Evolutionary conservation across 345 rosid species (phyloP).

Genomic region (Citrus cavaleriei): DNA sequence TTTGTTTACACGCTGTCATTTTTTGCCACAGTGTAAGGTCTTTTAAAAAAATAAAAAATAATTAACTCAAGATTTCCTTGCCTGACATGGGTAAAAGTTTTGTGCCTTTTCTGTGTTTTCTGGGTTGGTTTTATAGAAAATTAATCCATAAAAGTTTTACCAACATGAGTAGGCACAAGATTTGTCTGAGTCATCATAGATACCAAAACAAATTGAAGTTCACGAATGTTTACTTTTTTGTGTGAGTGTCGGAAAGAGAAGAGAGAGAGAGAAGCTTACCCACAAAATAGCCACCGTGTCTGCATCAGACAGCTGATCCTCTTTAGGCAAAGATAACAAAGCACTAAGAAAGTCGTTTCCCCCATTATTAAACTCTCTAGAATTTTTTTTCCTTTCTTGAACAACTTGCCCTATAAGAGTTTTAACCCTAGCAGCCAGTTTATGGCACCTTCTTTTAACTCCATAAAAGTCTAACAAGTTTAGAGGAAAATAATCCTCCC

Average conservation of each 20-base stretch:
- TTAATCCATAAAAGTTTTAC: too few species aligned
- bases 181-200: too few species aligned
- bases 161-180: too few species aligned
- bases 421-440: conserved; percentile 39
- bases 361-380: neutral
- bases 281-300: conserved; percentile 56
- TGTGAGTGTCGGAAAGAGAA: neutral
- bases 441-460: conserved; percentile 52
- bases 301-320: conserved; percentile 45
- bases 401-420: conserved; percentile 38
- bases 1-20: neutral
- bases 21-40: neutral
- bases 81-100: too few species aligned
- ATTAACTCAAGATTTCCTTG: too few species aligned
- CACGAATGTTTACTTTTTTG: neutral
- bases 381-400: conserved; percentile 23
- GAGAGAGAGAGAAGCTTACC: conserved; percentile 30
- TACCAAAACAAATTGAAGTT: neutral
- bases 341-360: conserved; percentile 46
- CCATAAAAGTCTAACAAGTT: conserved; percentile 53
- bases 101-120: neutral
- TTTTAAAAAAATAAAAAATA: neutral
- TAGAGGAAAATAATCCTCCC: conserved; percentile 53
- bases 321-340: conserved; percentile 51
- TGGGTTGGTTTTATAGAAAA: neutral